phyloP scores from a whole-genome alignment of 2,329 filamentous ascomycete genomes.

The Talaromyces sp. region DNA sequence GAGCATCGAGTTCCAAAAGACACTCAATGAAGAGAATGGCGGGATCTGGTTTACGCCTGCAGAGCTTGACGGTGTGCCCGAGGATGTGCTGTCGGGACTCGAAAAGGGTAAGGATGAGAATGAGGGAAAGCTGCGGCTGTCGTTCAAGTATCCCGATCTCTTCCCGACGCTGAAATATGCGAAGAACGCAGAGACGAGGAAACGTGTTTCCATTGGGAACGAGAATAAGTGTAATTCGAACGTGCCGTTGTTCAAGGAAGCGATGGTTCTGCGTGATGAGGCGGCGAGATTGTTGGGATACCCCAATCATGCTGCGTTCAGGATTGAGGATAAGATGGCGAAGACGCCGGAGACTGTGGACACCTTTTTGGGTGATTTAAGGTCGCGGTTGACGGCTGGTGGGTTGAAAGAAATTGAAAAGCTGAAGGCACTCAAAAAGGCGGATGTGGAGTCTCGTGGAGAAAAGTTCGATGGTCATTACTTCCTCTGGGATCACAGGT shows the following conservation, averaged over 20 bases:
- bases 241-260: constrained; percentile 48
- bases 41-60: constrained; percentile 51
- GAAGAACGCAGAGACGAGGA: constrained; percentile 43
- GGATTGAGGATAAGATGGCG: constrained; percentile 54
- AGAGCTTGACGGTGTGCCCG: constrained; percentile 48
- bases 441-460: constrained; percentile 44
- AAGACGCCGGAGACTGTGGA: constrained; percentile 52
- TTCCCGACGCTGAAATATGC: constrained; percentile 50
- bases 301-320: constrained; percentile 50
- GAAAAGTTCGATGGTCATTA: constrained; percentile 45
- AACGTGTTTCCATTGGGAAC: constrained; percentile 46
- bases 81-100: constrained; percentile 46
- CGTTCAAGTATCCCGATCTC: constrained; percentile 51
- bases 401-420: constrained; percentile 44
- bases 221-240: constrained; percentile 53
- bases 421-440: constrained; percentile 48
- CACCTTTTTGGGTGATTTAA: constrained; percentile 49
- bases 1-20: constrained; percentile 50
- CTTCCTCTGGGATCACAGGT: constrained; percentile 52
- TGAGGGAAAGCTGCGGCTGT: constrained; percentile 46
- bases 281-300: constrained; percentile 50
- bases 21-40: constrained; percentile 50
- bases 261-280: constrained; percentile 50
- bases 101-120: constrained; percentile 49
- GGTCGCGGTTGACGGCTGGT: constrained; percentile 42